Base-by-base conservation (phyloP, 2,329 filamentous ascomycete genomes). In the Elsinoe fawcettii region DNA sequence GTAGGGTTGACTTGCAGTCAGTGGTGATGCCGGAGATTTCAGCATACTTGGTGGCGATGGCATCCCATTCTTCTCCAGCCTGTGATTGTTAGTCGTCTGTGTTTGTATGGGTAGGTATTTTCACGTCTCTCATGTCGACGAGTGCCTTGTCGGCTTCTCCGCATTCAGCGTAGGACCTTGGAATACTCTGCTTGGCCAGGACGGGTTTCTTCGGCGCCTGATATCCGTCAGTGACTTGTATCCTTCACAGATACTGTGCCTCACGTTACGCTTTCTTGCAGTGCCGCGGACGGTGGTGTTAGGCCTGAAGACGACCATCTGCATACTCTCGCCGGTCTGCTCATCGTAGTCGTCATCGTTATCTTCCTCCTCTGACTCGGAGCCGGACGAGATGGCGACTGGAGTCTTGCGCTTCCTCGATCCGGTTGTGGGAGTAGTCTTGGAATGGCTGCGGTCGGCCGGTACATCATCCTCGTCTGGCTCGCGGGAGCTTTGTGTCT, bases 1-100 rank as follows among this genome's bases (percentile, higher is more conserved):
- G 67, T 14, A 75, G 60, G 1, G 72, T 74, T 14, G 67, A 68
- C 2, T 57, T 58, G 1, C 66, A 71, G 12, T 70, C 66, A 5
- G 61, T 60, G 54, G 69, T 64, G 1, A 47, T 22, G 0, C 70
- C 71, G 1, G 70, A 72, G 34, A 67, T 25, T 25, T 64, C 61
- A 22, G 61, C 60, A 61, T 65, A 69, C 36, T 55, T 54, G 4
- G 47, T 51, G 20, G 64, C 63, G 54, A 69, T 67, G 6, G 61
- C 58, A 11, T 59, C 55, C 68, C 68, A 70, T 6, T 58, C 25
- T 22, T 62, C 58, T 14, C 53, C 58, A 12, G 18, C 37, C 58
- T 59, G 30, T 49, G 5, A 49, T 18, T n/a, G 22, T 47, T 22
- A 47, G 18, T 2, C 18, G 11, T 5, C n/a, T 16, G 12, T n/a